A percentile compares a stretch with the other conserved stretches of the same genome.
Evolutionary conservation across 1,284 basidiomycete species (phyloP).

Genomic region (Phylloboletellus chloephorus): DNA sequence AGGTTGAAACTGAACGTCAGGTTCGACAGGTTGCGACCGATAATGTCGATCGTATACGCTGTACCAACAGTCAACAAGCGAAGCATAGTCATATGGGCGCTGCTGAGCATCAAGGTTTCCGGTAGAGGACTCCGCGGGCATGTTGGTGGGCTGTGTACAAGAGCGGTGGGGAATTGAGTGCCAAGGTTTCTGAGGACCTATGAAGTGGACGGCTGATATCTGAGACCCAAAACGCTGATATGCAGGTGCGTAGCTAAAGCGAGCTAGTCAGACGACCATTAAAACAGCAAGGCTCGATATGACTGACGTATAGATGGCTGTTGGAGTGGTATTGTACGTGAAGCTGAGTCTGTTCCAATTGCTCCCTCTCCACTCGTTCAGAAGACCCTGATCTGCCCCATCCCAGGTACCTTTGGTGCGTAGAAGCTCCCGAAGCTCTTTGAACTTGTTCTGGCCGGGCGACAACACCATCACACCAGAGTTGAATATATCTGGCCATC

Average conservation of each 20-base stretch:
- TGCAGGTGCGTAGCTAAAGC: constrained; percentile 83
- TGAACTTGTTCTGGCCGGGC: constrained; percentile 80
- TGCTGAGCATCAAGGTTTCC: constrained; percentile 32
- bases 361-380: constrained; percentile 89
- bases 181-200: constrained; percentile 94
- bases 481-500: constrained; percentile 99
- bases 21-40: constrained; percentile 45
- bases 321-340: constrained; percentile 95
- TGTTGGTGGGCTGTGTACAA: constrained; percentile 24
- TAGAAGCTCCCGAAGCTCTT: constrained; percentile 63
- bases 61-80: constrained; percentile 87
- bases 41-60: constrained; percentile 85
- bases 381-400: constrained; percentile 92
- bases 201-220: constrained; percentile 91
- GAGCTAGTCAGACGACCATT: constrained; percentile 23
- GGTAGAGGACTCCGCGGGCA: constrained; percentile 16
- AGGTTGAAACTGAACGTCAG: constrained; percentile 52
- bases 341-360: constrained; percentile 92
- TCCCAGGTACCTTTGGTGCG: constrained; percentile 87
- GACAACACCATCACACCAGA: constrained; percentile 89
- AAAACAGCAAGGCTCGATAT: constrained; percentile 18
- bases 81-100: constrained; percentile 65
- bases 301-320: constrained; percentile 92
- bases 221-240: constrained; percentile 88
- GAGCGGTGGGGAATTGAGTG: constrained; percentile 59